A percentile compares a stretch with the other conserved stretches of the same genome.
These are phyloP conservation scores for Trametes versicolor DNA, from an alignment of 1,284 basidiomycete species.

Conservation along the genomic window DNA sequence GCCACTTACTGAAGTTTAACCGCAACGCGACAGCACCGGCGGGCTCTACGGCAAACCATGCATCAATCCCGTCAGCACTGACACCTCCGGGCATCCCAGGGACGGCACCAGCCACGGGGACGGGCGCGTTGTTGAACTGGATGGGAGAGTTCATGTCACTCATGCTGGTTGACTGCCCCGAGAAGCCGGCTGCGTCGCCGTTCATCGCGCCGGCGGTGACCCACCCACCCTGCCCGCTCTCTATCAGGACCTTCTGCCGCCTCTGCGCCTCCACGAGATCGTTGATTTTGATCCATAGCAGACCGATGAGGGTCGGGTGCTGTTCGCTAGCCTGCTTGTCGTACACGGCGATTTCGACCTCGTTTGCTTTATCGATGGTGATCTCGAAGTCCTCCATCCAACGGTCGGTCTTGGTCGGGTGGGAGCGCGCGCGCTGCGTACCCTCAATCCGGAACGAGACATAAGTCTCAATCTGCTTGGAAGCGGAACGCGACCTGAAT, in stretches of 20 bases:
- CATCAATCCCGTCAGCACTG: slow-evolving; percentile 86
- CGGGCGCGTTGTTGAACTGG: slow-evolving; percentile 51
- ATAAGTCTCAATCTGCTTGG: slow-evolving; percentile 88
- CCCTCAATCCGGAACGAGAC: slow-evolving; percentile 98
- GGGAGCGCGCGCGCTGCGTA: slow-evolving; percentile 91
- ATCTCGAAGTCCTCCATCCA: slow-evolving; percentile 99
- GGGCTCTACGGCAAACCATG: slow-evolving; percentile 98
- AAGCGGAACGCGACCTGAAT: slow-evolving; percentile 73
- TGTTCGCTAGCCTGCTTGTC: slow-evolving; percentile 88
- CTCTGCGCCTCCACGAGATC: slow-evolving; percentile 96
- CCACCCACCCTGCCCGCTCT: slow-evolving; percentile 90
- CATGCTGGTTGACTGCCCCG: slow-evolving; percentile 51
- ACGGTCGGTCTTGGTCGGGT: slow-evolving; percentile 92
- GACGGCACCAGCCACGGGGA: slow-evolving; percentile 44
- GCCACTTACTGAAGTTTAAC: slow-evolving; percentile 86
- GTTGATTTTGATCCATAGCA: slow-evolving; percentile 95
- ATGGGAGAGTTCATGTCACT: slow-evolving; percentile 69
- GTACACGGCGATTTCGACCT: slow-evolving; percentile 97
- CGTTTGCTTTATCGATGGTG: slow-evolving; percentile 96
- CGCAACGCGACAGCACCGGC: slow-evolving; percentile 92
- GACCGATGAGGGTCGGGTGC: slow-evolving; percentile 90
- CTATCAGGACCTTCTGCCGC: slow-evolving; percentile 90
- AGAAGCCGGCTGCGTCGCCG: slow-evolving; percentile 56
- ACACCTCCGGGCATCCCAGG: slow-evolving; percentile 40
- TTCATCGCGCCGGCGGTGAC: slow-evolving; percentile 91